Base-by-base conservation (phyloP, 306 rosid genomes). In the Dryas drummondii region DNA sequence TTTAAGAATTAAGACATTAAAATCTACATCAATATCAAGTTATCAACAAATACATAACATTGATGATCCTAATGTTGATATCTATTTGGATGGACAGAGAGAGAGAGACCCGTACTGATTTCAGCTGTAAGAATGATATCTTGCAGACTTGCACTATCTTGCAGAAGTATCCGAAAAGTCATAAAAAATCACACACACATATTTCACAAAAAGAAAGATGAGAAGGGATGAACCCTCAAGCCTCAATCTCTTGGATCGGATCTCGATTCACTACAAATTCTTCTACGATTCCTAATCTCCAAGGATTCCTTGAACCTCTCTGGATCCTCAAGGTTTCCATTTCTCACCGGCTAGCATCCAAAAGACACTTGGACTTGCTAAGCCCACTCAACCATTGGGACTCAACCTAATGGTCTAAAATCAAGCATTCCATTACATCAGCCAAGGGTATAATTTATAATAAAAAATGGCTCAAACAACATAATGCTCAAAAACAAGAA, bases 401-500 rank as follows among this genome's bases (percentile, higher is more conserved):
- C 44, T 17, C 51, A 17, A 12, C 45, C n/a, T 9, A 51, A 1
- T 9, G 11, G 32, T 51, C 41, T 17, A 27, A 68, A 14, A 22
- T 50, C 14, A 50, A 6, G 1, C 47, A 1, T 52, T 71, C 15
- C 42, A 54, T 16, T 37, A 59, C 44, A 14, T 41, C 2, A 6
- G 17, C 46, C 13, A 51, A 71, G 41, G 51, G n/a, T 10, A 54
- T 55, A 6, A 71, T 22, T 22, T 22, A 22, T 22, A 22, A 22
- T 22, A 22, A 26, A 71, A 42, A 11, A 11, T 54, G 61, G 52
- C 52, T 54, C 65, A 44, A 45, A 1, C 46, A 17, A 17, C 16
- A 56, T 72, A 57, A 73, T 45, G n/a, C 64, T 22, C 16, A 46
- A 22, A 51, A 17, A 19, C 69, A 68, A n/a, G 48, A 71, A 22